Evolutionary conservation across 1,284 basidiomycete species (phyloP).

Genomic region (Caloboletus firmus): DNA sequence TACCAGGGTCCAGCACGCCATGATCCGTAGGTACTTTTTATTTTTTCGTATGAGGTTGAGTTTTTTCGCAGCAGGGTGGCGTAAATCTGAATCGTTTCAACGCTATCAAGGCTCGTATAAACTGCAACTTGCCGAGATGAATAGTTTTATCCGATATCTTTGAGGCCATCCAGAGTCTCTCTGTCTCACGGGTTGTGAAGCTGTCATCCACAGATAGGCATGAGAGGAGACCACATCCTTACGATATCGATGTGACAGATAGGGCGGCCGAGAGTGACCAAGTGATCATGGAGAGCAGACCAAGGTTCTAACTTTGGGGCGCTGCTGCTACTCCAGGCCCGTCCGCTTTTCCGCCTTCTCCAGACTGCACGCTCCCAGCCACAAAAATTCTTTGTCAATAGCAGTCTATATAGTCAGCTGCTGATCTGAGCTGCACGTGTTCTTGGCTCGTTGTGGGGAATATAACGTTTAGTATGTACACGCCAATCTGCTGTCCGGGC

Average conservation of each 20-base stretch:
- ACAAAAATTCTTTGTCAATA: not conserved
- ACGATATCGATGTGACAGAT: constrained; percentile 14
- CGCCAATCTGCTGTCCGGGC: constrained; percentile 9
- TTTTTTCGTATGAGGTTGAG: not conserved
- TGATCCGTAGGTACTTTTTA: constrained; percentile 9
- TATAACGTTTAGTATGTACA: constrained; percentile 19
- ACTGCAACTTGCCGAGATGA: constrained; percentile 14
- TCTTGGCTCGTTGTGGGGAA: constrained; percentile 29
- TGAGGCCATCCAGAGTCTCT: not conserved
- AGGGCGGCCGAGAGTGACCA: constrained; percentile 7
- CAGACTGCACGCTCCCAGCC: not conserved
- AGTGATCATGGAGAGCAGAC: constrained; percentile 6
- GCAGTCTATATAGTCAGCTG: not conserved
- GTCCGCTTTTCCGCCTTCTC: not conserved
- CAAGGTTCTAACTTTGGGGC: constrained; percentile 7
- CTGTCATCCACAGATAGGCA: constrained; percentile 3
- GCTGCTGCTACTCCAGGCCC: not conserved
- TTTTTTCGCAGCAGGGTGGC: constrained; percentile 10
- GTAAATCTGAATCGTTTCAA: constrained; percentile 1
- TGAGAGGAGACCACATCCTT: constrained; percentile 1
- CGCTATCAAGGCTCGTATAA: not conserved
- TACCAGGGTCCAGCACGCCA: not conserved
- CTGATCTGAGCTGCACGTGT: constrained; percentile 18
- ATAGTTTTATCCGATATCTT: constrained; percentile 11
- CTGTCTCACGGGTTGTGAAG: constrained; percentile 14